A percentile compares a stretch with the other conserved stretches of the same genome.
phyloP scores from a whole-genome alignment of 148 eudicot species.

The Drosera capensis region DNA sequence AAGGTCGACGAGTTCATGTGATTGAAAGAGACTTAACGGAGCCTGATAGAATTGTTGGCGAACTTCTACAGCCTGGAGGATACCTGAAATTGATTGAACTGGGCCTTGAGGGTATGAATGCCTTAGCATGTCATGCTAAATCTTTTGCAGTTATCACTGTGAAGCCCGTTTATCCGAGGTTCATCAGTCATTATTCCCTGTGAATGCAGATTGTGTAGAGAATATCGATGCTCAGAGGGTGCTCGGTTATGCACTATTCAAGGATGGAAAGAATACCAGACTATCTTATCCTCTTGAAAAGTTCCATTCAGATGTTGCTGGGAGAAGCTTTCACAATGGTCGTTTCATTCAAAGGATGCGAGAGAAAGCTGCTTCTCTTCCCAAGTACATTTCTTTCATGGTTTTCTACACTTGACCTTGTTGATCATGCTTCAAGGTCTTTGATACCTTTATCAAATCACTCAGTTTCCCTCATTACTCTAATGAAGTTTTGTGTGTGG shows the following conservation, averaged over 20 bases:
- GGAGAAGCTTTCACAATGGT: conserved; percentile 74
- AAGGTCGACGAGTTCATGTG: conserved; percentile 62
- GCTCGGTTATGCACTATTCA: conserved; percentile 54
- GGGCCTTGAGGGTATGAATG: conserved; percentile 58
- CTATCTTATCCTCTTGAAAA: conserved; percentile 55
- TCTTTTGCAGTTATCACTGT: too few species aligned
- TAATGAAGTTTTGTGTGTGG: too few species aligned
- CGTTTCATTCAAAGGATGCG: conserved; percentile 69
- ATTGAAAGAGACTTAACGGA: conserved; percentile 66
- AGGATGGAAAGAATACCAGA: conserved; percentile 42
- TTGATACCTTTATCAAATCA: too few species aligned
- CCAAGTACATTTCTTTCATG: conserved; percentile 33
- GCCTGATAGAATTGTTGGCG: conserved; percentile 68
- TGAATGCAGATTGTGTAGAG: conserved; percentile 37
- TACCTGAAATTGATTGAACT: conserved; percentile 57
- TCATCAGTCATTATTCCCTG: not conserved
- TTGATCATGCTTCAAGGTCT: not conserved
- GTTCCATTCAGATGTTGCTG: conserved; percentile 45
- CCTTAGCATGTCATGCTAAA: not conserved
- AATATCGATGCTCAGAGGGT: conserved; percentile 67
- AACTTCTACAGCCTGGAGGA: conserved; percentile 77
- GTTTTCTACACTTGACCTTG: too few species aligned
- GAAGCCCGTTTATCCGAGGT: too few species aligned
- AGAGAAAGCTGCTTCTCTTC: conserved; percentile 46
- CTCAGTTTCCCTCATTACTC: too few species aligned